Percentiles rank a stretch among this genome's conserved stretches.
phyloP scores from a whole-genome alignment of 176 grass and related monocot species.

The Carex pumila region DNA sequence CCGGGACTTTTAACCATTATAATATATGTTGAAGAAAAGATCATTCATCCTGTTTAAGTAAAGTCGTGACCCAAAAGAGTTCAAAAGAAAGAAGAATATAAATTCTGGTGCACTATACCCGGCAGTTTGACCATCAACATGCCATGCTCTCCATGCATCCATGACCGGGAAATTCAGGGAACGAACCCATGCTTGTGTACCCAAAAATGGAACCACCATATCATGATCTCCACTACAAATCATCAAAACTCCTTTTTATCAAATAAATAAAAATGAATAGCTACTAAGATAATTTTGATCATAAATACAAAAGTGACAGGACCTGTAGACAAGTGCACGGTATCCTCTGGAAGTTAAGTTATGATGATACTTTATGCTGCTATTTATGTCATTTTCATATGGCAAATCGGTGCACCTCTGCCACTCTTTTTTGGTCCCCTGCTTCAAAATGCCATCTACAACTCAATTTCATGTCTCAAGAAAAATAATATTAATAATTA shows the following conservation, averaged over 20 bases:
- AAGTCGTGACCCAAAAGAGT: neutral
- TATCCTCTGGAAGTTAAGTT: conserved; percentile 34
- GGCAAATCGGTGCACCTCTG: conserved; percentile 36
- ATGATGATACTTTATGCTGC: conserved; percentile 37
- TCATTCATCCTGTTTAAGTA: neutral
- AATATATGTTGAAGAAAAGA: neutral
- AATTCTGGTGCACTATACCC: conserved; percentile 20
- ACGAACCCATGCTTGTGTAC: conserved; percentile 55
- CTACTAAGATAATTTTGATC: neutral
- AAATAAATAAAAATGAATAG: neutral
- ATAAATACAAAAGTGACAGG: neutral
- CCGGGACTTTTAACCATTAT: neutral
- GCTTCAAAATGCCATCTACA: neutral
- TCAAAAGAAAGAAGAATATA: neutral
- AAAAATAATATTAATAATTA: neutral
- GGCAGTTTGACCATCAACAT: conserved; percentile 34
- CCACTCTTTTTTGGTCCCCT: conserved; percentile 38
- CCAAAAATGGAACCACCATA: conserved; percentile 34
- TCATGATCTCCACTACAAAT: conserved; percentile 59
- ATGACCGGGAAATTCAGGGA: conserved; percentile 48
- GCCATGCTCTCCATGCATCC: conserved; percentile 56
- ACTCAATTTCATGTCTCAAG: neutral
- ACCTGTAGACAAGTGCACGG: conserved; percentile 45
- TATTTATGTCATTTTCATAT: conserved; percentile 11
- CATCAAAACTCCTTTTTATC: neutral